phyloP scores from a whole-genome alignment of 768 basidiomycete genomes.

The Podaxis sp. region DNA sequence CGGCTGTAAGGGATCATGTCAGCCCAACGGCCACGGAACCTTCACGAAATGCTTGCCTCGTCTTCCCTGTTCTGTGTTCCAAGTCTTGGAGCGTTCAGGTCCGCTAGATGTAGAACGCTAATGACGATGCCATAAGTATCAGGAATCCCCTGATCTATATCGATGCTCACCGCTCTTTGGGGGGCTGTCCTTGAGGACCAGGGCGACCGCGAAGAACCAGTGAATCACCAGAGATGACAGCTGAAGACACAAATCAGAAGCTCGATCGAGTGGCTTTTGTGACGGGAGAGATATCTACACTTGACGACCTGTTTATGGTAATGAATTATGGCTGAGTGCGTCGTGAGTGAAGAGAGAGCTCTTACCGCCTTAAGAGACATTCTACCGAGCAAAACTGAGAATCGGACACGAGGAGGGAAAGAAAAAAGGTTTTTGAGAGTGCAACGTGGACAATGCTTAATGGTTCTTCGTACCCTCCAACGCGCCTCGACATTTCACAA shows the following conservation, averaged over 20 bases:
- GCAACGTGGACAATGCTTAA: constrained; percentile 7
- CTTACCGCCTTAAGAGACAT: constrained; percentile 82
- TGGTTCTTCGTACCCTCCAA: neutral
- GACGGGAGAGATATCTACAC: constrained; percentile 37
- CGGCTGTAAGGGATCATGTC: constrained; percentile 43
- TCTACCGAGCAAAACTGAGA: constrained; percentile 12
- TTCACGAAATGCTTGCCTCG: constrained; percentile 51
- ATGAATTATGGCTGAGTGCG: constrained; percentile 8
- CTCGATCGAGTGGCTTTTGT: neutral
- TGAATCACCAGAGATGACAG: constrained; percentile 89
- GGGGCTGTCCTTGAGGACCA: constrained; percentile 79
- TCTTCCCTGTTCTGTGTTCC: constrained; percentile 85
- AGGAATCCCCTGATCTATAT: neutral
- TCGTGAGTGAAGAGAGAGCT: constrained; percentile 6
- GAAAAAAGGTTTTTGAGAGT: neutral
- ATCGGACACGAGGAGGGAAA: neutral
- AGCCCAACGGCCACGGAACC: neutral
- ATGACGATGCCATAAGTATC: constrained; percentile 1
- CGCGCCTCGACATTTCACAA: neutral
- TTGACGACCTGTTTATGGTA: constrained; percentile 49
- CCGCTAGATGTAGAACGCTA: constrained; percentile 89
- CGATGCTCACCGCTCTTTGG: constrained; percentile 76
- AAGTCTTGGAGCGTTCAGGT: constrained; percentile 79
- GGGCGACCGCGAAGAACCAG: constrained; percentile 77
- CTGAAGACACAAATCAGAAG: constrained; percentile 40